phyloP scores from a whole-genome alignment of 2,329 filamentous ascomycete genomes.

The Aspergillus sp. region DNA sequence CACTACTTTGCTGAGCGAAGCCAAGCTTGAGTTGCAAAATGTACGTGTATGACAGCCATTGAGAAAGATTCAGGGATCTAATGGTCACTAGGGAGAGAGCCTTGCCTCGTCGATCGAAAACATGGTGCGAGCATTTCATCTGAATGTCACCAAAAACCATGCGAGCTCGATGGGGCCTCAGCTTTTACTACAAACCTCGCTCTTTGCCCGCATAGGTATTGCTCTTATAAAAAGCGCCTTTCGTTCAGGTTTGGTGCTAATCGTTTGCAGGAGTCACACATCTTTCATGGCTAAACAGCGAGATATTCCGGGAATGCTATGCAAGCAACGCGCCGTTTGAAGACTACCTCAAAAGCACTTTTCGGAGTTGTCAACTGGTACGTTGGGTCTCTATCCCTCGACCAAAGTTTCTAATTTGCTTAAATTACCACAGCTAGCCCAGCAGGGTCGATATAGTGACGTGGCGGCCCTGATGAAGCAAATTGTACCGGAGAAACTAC shows the following conservation, averaged over 20 bases:
- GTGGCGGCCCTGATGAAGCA: slow-evolving; percentile 54
- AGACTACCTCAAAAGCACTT: slow-evolving; percentile 67
- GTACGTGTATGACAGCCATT: slow-evolving; percentile 43
- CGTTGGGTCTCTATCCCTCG: slow-evolving; percentile 3
- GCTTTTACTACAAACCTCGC: slow-evolving; percentile 60
- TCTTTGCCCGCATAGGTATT: slow-evolving; percentile 69
- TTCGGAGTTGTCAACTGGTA: slow-evolving; percentile 59
- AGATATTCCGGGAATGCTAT: slow-evolving; percentile 70
- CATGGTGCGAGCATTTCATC: slow-evolving; percentile 71
- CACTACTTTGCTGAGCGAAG: slow-evolving; percentile 75
- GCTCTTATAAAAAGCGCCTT: background rate
- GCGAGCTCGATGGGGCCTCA: slow-evolving; percentile 65
- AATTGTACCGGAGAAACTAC: slow-evolving; percentile 54
- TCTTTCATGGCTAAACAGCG: slow-evolving; percentile 51
- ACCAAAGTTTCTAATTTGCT: background rate
- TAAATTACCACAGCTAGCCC: slow-evolving; percentile 40
- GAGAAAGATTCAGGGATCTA: slow-evolving; percentile 4
- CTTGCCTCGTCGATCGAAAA: slow-evolving; percentile 61
- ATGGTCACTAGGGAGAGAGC: slow-evolving; percentile 44
- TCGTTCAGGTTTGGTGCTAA: slow-evolving; percentile 7
- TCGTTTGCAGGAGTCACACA: slow-evolving; percentile 43
- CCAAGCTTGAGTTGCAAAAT: slow-evolving; percentile 66
- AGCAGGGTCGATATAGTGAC: slow-evolving; percentile 62
- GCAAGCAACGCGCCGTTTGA: slow-evolving; percentile 58
- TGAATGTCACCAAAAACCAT: slow-evolving; percentile 70